A percentile compares a stretch with the other conserved stretches of the same genome.
Evolutionary conservation across 257 asterid genomes (phyloP).

Genomic region (Fraxinus pennsylvanica): DNA sequence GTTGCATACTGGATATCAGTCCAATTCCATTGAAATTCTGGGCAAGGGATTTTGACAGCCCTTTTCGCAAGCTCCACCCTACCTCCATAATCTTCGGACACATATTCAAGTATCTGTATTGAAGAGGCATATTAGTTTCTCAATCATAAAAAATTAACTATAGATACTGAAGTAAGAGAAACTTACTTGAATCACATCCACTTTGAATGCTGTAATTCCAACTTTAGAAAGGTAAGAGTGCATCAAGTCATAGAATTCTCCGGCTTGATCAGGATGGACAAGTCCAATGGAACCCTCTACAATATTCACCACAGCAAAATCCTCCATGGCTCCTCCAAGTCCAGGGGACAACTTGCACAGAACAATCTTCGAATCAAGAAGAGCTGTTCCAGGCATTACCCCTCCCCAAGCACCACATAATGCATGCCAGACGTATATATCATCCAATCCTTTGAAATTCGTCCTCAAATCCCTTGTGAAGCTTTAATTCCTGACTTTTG

Average conservation of each 20-base stretch:
- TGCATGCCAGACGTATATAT: slow-evolving; percentile 78
- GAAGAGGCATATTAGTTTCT: neutral
- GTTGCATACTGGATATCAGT: slow-evolving; percentile 74
- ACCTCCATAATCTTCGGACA: slow-evolving; percentile 63
- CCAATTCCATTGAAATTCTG: slow-evolving; percentile 74
- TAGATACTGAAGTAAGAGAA: neutral
- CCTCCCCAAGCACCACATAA: slow-evolving; percentile 84
- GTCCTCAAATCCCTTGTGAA: slow-evolving; percentile 46
- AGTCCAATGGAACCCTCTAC: slow-evolving; percentile 75
- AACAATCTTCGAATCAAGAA: slow-evolving; percentile 42
- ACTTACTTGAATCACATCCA: slow-evolving; percentile 68
- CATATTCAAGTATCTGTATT: slow-evolving; percentile 53
- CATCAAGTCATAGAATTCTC: slow-evolving; percentile 66
- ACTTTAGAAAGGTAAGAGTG: slow-evolving; percentile 60
- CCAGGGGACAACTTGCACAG: slow-evolving; percentile 46
- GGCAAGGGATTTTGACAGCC: slow-evolving; percentile 55
- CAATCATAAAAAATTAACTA: neutral
- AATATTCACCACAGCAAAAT: slow-evolving; percentile 69
- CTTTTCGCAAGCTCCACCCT: slow-evolving; percentile 69
- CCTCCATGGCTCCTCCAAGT: slow-evolving; percentile 61
- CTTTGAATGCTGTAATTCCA: slow-evolving; percentile 75
- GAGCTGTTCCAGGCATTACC: slow-evolving; percentile 63
- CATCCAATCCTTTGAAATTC: slow-evolving; percentile 64
- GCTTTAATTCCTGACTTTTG: slow-evolving; percentile 50
- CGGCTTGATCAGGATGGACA: slow-evolving; percentile 61